Evolutionary conservation across 2,329 filamentous ascomycete genomes (phyloP).

Genomic region (Escovopsis sp.): DNA sequence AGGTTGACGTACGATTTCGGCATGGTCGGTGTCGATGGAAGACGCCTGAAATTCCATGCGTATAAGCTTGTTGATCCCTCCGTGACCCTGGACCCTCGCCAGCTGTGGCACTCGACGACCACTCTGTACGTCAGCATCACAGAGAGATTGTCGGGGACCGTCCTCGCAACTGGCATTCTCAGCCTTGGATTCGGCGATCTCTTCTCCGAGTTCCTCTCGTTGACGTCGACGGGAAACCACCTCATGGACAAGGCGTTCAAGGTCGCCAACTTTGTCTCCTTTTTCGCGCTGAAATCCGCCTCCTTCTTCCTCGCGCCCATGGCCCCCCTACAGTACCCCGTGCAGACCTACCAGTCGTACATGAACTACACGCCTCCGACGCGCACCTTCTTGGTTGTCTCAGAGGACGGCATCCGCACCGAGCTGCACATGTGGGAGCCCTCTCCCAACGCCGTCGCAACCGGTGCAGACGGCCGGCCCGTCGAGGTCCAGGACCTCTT

Average conservation of each 20-base stretch:
- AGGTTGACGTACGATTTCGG: slow-evolving; percentile 49
- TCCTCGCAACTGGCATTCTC: slow-evolving; percentile 42
- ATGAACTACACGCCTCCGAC: slow-evolving; percentile 35
- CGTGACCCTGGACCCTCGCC: slow-evolving; percentile 37
- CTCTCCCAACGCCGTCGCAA: slow-evolving; percentile 20
- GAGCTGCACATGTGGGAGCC: slow-evolving; percentile 44
- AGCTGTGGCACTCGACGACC: slow-evolving; percentile 47
- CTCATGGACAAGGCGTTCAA: slow-evolving; percentile 29
- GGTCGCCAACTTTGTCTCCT: slow-evolving; percentile 36
- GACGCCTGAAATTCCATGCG: slow-evolving; percentile 42
- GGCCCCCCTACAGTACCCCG: slow-evolving; percentile 40
- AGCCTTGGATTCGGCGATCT: slow-evolving; percentile 38
- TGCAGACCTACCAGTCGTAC: slow-evolving; percentile 31
- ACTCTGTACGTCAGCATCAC: slow-evolving; percentile 49
- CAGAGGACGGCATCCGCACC: slow-evolving; percentile 37
- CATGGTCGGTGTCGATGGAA: slow-evolving; percentile 38
- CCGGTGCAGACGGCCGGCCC: slow-evolving; percentile 7
- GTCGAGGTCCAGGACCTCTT: slow-evolving; percentile 31
- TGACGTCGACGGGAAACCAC: slow-evolving; percentile 34
- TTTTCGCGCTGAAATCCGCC: slow-evolving; percentile 39
- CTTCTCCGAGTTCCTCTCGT: slow-evolving; percentile 36
- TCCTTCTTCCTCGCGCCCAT: slow-evolving; percentile 40
- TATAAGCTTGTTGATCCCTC: slow-evolving; percentile 49
- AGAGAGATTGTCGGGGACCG: slow-evolving; percentile 22
- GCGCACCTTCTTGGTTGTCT: slow-evolving; percentile 29